phyloP scores from a whole-genome alignment of 2,329 filamentous ascomycete genomes.

The Epichloe sp. region DNA sequence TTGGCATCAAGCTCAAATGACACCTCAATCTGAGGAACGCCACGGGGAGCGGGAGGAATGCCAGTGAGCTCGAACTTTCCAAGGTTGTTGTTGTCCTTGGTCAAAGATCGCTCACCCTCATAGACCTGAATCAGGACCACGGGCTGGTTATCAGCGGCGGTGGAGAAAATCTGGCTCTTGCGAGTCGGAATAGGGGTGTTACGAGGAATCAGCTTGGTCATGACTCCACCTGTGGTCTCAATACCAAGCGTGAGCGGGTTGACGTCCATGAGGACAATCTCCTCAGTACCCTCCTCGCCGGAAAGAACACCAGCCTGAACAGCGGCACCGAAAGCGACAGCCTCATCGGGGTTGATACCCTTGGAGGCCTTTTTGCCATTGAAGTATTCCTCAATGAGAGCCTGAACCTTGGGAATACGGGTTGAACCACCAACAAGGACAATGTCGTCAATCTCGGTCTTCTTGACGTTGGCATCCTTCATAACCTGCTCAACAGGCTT shows the following conservation, averaged over 20 bases:
- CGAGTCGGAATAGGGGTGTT: slow-evolving; percentile 91
- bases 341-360: slow-evolving; percentile 99
- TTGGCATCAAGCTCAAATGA: slow-evolving; percentile 97
- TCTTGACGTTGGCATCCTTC: slow-evolving; percentile 96
- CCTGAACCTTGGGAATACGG: slow-evolving; percentile 95
- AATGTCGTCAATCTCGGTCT: slow-evolving; percentile 88
- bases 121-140: slow-evolving; percentile 91
- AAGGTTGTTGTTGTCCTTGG: slow-evolving; percentile 93
- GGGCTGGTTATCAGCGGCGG: slow-evolving; percentile 91
- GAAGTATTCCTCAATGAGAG: slow-evolving; percentile 93
- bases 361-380: slow-evolving; percentile 93
- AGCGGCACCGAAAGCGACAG: slow-evolving; percentile 93
- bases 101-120: slow-evolving; percentile 87
- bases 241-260: slow-evolving; percentile 95
- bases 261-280: slow-evolving; percentile 89
- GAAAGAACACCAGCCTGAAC: slow-evolving; percentile 94
- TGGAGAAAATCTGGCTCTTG: slow-evolving; percentile 97
- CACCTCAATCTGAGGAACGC: slow-evolving; percentile 96
- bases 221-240: slow-evolving; percentile 92
- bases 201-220: slow-evolving; percentile 92
- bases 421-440: slow-evolving; percentile 97
- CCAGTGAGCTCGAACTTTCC: slow-evolving; percentile 97
- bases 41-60: slow-evolving; percentile 88
- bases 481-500: slow-evolving; percentile 98
- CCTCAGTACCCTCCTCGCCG: slow-evolving; percentile 69